Base-by-base conservation (phyloP, 2,329 filamentous ascomycete species). In the Fusarium hainanense region DNA sequence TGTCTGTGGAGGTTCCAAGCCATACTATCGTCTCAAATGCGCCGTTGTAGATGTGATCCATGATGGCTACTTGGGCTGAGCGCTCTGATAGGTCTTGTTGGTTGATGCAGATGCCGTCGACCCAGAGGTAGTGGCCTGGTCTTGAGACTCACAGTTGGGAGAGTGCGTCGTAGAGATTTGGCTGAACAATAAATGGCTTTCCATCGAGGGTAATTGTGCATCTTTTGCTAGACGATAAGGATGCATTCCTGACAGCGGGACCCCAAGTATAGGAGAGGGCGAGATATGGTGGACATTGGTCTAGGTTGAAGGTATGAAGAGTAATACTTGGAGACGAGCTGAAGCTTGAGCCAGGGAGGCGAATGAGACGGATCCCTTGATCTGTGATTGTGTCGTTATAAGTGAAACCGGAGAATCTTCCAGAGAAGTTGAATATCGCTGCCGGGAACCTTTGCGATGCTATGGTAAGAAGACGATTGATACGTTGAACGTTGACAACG, bases 131-230 rank as follows among this genome's bases (percentile, higher is more conserved):
- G 34, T 37, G 34, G 2, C 18, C 34, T 37, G 34, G 18, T 37
- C 34, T 37, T 37, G 34, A n/a, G 6, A 37, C 5, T 2, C 34
- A 37, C n/a, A 37, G 18, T 1, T 37, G 34, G 0, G 9, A 37
- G 1, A 37, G 34, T 2, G 34, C 34, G 6, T 37, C 34, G 34
- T n/a, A 4, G 18, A 37, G 34, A 37, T 37, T 37, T 1, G 34
- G 10, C 6, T n/a, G 34, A 3, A 37, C 18, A 37, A 0, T 4
- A 2, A 37, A 37, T 0, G 34, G 10, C 3, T 4, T n/a, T 3
- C 34, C 34, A 37, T n/a, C 34, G 18, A 37, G 34, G 0, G 6
- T 37, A 0, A 37, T 37, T 12, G 34, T 37, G 6, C 2, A n/a
- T 37, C 21, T 21, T 21, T 21, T 21, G 21, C 21, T 21, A 21